Base-by-base conservation (phyloP, 2,329 filamentous ascomycete species). In the Penicillium sp. region DNA sequence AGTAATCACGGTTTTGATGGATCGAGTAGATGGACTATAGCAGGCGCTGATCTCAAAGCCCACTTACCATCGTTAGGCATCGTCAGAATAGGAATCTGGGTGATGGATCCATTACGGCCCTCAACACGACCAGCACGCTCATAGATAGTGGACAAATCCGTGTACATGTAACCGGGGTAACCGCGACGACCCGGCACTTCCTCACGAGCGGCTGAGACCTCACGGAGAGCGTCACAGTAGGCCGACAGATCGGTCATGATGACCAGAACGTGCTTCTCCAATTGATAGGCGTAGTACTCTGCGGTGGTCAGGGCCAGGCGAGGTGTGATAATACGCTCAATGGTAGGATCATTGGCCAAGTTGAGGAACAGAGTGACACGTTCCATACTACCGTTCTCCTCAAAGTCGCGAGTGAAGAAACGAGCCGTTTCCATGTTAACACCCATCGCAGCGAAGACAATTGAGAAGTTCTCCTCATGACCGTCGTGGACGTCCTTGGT, bases 121-220 rank as follows among this genome's bases (percentile, higher is more conserved):
- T 89, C 79, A 43, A 98, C 93, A 86, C 93, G 93, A 66, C 93
- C 93, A 61, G 93, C 93, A 76, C 93, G 90, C 76, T 98, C 93
- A 79, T 98, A 98, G 65, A 98, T 96, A 67, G 93, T 98, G 51
- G 93, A 96, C 84, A 98, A 87, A 83, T 98, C 94, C 61, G 93
- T 98, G 80, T 98, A 98, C 93, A 98, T 98, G 81, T 98, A 98
- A 88, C 93, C 93, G 46, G 93, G 93, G 78, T 93, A 98, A 81
- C 93, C 93, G 84, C 93, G 91, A 72, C 93, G 91, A 80, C 93
- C 93, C 36, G 93, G 93, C 38, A 98, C 93, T 84, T 98, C 93
- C 80, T 98, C 93, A 76, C 93, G 84, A 45, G 93, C 93, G 46
- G 93, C 91, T 11, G 93, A 98, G 43, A 98, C 93, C 75, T 98